phyloP scores from a whole-genome alignment of 139 green algal genomes.

The Limnomonas spitsbergensis region DNA sequence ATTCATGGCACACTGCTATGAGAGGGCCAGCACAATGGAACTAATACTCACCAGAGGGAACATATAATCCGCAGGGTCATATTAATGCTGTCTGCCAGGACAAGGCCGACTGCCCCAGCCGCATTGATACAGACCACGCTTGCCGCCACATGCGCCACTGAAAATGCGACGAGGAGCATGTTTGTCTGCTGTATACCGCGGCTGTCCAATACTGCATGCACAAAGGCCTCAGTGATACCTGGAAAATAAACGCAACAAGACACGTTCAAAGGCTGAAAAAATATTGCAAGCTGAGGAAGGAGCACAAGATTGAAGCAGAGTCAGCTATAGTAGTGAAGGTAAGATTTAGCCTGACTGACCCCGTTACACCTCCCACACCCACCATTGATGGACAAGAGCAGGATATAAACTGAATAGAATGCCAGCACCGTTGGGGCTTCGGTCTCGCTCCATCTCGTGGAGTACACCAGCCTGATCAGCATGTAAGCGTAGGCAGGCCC shows the following conservation, averaged over 20 bases:
- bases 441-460: background rate
- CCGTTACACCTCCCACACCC: slow-evolving; percentile 5
- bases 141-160: slow-evolving; percentile 46
- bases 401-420: slow-evolving; percentile 71
- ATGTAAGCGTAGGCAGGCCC: slow-evolving; percentile 73
- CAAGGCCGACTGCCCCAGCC: slow-evolving; percentile 54
- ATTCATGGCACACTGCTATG: no score
- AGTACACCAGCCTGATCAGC: slow-evolving; percentile 72
- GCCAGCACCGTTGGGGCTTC: background rate
- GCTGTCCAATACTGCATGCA: slow-evolving; percentile 61
- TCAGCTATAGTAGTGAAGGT: no score
- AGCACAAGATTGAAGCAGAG: no score
- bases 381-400: slow-evolving; percentile 67
- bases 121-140: slow-evolving; percentile 42
- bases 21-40: no score
- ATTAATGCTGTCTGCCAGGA: slow-evolving; percentile 65
- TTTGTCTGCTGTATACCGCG: slow-evolving; percentile 55
- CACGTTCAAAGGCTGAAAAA: no score
- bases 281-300: no score
- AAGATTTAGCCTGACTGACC: no score
- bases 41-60: slow-evolving; percentile 27
- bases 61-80: slow-evolving; percentile 77
- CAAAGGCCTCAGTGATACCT: slow-evolving; percentile 78
- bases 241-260: background rate
- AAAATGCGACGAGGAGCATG: slow-evolving; percentile 48